A percentile compares a stretch with the other conserved stretches of the same genome.
These are phyloP conservation scores for Guillardia theta DNA, from an alignment of 78 protist genomes.

Conservation along the genomic window DNA sequence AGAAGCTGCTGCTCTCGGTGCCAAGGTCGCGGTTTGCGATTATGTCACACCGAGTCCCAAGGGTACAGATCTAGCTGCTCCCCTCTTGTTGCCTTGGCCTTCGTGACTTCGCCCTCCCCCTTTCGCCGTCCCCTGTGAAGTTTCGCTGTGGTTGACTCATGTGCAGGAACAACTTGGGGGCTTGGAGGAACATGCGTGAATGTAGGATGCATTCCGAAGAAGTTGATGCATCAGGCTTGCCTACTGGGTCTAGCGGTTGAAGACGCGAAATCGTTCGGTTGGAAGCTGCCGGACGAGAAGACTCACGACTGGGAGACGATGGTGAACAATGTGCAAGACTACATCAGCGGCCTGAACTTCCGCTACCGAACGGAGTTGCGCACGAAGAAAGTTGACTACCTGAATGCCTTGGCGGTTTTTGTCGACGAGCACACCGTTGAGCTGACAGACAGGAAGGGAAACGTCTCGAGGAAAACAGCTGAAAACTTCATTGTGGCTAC, in stretches of 20 bases:
- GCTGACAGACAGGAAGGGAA: constrained; percentile 51
- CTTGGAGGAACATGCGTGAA: constrained; percentile 89
- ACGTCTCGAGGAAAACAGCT: neutral
- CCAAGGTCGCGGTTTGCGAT: constrained; percentile 51
- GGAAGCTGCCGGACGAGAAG: constrained; percentile 21
- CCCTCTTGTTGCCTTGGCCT: too few relatives aligned
- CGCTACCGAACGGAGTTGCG: constrained; percentile 74
- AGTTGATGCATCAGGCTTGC: constrained; percentile 57
- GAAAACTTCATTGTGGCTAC: constrained; percentile 65
- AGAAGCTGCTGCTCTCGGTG: constrained; percentile 55
- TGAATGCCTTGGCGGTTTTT: constrained; percentile 73
- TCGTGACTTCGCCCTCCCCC: too few relatives aligned
- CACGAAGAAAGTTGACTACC: constrained; percentile 52
- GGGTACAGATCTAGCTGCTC: too few relatives aligned
- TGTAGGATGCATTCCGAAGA: constrained; percentile 94
- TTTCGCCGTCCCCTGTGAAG: too few relatives aligned
- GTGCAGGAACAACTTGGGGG: constrained; percentile 52
- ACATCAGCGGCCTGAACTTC: constrained; percentile 83
- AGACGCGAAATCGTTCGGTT: constrained; percentile 73
- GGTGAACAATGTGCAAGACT: constrained; percentile 25
- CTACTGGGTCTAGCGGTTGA: constrained; percentile 48
- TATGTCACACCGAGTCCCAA: constrained; percentile 48
- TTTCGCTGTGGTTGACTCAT: too few relatives aligned
- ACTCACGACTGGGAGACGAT: neutral
- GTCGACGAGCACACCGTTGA: constrained; percentile 75